Evolutionary conservation across 129 eudicot species (phyloP), one percentile per base, ranked within the genome.

Genomic region (Smallanthus sonchifolius): DNA sequence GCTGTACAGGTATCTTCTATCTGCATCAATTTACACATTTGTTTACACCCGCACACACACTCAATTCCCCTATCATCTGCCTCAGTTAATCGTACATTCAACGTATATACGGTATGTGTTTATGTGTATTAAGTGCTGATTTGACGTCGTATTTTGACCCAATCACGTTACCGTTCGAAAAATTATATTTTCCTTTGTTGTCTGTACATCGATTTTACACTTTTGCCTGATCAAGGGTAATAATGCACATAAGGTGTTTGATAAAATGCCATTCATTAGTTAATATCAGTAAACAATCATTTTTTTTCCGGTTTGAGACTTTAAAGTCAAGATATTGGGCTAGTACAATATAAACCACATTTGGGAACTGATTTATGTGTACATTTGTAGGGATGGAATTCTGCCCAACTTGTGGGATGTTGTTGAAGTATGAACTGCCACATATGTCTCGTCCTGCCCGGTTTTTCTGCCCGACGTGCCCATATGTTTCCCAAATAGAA

Each of bases 381-480:
- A 1, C 17, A 0, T 67, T 75, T 49, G 36, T 77, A 49, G 64
- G 64, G 55, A 90, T 90, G 97, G 89, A 89, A 69, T 89, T 89
- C 47, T 92, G 97, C 82, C 97, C 97, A 42, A 76, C 85, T 59
- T 89, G 94, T 78, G 93, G 84, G 59, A 89, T 75, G 77, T 37
- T 92, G 79, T 71, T 85, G 78, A 89, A 83, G 57, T 92, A 83
- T 70, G 91, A 89, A 72, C 17, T 91, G 86, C 97, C 94, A 13
- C 20, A 80, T 66, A 68, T 84, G 84, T 73, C 74, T 55, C 80
- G 61, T 9, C 84, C 87, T 54, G 89, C 89, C 24, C 56, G 88
- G 65, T 87, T 92, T 73, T 89, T 73, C 83, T 89, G 95, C 71
- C 94, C 89, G 0, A 81, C 92, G 0, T 92, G 98, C 72, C 91